A percentile compares a stretch with the other conserved stretches of the same genome.
Conservation (phyloP, 441 rosid species). For the Isatis lusitanica region DNA sequence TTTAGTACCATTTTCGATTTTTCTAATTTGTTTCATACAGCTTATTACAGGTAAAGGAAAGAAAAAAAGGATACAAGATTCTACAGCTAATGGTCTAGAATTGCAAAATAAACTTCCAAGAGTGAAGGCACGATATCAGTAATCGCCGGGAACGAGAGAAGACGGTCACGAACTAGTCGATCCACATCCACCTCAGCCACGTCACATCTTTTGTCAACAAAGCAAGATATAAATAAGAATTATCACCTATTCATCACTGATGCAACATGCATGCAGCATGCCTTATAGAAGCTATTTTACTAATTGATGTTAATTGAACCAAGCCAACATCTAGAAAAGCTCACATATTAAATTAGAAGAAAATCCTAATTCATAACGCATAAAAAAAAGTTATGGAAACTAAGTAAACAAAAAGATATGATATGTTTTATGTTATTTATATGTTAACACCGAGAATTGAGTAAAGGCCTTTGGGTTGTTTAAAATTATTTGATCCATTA, state of each 20-base stretch:
- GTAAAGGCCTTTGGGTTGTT: not conserved
- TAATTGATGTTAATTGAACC: not conserved
- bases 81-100: too few species aligned
- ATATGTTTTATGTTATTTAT: not conserved
- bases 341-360: not conserved
- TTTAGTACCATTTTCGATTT: too few species aligned
- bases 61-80: too few species aligned
- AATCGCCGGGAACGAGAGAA: too few species aligned
- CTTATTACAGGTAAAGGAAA: too few species aligned
- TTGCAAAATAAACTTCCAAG: too few species aligned
- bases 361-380: not conserved
- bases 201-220: not conserved
- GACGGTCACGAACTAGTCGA: too few species aligned
- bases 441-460: not conserved
- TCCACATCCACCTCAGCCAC: too few species aligned
- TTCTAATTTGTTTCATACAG: too few species aligned
- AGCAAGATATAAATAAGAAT: constrained; percentile 14
- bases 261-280: not conserved
- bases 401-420: not conserved
- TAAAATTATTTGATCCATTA: not conserved
- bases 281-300: not conserved
- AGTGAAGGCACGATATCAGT: too few species aligned
- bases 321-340: not conserved
- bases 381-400: not conserved
- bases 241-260: not conserved